Percentiles rank a stretch among this genome's conserved stretches.
Evolutionary conservation across 2,329 filamentous ascomycete species (phyloP).

Genomic region (Venturia carpophila): DNA sequence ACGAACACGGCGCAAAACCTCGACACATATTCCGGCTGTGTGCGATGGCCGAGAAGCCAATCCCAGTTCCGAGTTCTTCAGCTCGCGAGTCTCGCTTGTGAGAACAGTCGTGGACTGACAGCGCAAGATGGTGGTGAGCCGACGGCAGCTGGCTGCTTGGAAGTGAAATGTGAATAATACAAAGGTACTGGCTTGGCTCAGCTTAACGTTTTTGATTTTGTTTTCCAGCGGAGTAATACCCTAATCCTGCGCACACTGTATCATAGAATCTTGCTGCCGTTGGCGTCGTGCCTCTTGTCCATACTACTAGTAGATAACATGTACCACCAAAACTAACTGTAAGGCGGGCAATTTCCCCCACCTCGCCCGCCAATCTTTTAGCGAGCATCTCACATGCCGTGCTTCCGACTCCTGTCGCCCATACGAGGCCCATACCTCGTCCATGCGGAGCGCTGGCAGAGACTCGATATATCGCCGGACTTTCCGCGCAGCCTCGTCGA

Average conservation of each 20-base stretch:
- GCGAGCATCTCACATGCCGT: background rate
- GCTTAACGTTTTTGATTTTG: background rate
- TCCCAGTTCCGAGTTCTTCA: constrained; percentile 28
- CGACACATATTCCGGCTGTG: constrained; percentile 45
- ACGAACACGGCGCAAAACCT: constrained; percentile 39
- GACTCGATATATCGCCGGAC: background rate
- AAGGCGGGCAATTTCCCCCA: constrained; percentile 1
- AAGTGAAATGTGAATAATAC: background rate
- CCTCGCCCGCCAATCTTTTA: background rate
- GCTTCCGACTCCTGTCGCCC: background rate
- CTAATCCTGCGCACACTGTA: background rate
- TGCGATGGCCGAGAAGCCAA: constrained; percentile 43
- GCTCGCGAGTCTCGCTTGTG: background rate
- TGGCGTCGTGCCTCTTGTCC: background rate
- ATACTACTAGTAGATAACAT: background rate
- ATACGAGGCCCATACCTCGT: background rate
- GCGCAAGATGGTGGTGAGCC: background rate
- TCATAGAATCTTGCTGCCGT: background rate
- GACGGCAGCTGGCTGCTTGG: background rate
- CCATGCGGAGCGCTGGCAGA: background rate
- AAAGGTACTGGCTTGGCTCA: background rate
- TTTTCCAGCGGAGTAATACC: background rate
- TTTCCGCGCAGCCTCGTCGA: background rate
- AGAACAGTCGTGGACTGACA: background rate
- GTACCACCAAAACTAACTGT: background rate